These are phyloP conservation scores for Coemansia sp. DNA, from an alignment of 192 early-diverging fungal genomes.

Conservation along the genomic window DNA sequence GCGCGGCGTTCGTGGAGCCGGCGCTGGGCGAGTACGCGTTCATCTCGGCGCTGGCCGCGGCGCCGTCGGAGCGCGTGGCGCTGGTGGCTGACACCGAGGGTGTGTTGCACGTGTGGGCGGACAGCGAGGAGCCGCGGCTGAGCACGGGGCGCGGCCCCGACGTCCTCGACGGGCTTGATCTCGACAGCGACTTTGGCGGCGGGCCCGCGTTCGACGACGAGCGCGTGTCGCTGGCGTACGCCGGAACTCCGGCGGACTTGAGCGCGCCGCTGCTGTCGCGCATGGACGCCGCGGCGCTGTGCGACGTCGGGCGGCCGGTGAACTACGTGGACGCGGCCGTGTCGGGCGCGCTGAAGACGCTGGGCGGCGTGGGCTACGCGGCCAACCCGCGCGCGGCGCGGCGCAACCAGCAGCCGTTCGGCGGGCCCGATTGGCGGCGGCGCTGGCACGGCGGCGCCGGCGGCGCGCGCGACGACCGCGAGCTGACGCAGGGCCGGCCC, in stretches of 20 bases:
- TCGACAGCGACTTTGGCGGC: neutral
- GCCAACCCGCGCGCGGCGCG: conserved; percentile 70
- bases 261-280: conserved; percentile 71
- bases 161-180: neutral
- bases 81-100: conserved; percentile 76
- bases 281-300: conserved; percentile 64
- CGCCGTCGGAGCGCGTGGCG: conserved; percentile 71
- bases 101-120: conserved; percentile 74
- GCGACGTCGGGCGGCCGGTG: conserved; percentile 70
- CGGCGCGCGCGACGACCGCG: conserved; percentile 20
- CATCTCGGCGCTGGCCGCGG: conserved; percentile 72
- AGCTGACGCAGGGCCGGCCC: conserved; percentile 42
- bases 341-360: conserved; percentile 75
- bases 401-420: conserved; percentile 69
- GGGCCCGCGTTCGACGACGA: conserved; percentile 27
- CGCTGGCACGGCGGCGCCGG: conserved; percentile 29
- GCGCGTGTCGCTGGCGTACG: conserved; percentile 62
- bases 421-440: conserved; percentile 17
- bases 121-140: conserved; percentile 59
- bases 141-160: conserved; percentile 38
- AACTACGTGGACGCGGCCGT: conserved; percentile 71
- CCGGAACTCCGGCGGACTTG: conserved; percentile 67
- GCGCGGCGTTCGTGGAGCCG: conserved; percentile 13
- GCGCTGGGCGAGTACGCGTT: conserved; percentile 56
- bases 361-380: conserved; percentile 93